Base-by-base conservation (phyloP, 495 filamentous ascomycete genomes). In the Lophiotrema nucula region DNA sequence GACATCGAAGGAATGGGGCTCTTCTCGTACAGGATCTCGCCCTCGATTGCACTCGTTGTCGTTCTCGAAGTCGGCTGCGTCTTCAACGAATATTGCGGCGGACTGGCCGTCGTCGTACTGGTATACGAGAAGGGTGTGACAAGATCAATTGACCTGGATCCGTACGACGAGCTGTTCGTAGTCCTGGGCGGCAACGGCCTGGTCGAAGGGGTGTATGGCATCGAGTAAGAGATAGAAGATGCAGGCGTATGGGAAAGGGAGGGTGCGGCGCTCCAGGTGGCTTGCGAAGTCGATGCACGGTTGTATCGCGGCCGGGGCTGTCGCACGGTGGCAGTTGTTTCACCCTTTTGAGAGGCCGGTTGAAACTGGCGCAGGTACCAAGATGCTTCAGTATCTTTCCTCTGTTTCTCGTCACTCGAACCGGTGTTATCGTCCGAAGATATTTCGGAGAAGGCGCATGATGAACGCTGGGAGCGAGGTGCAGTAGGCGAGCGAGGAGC, bases 401-500 rank as follows among this genome's bases (percentile, higher is more conserved):
- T 35, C 12, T 47, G 47, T 22, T 47, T 56, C 24, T 62, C 45
- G 21, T 65, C 63, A 39, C 50, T 42, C 2, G 65, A 58, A 12
- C 42, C 15, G 27, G 58, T 16, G 35, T 51, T 56, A 28, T 68
- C 65, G 42, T 64, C 66, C 25, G 62, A 63, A 15, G 69, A 66
- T 22, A 58, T 23, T 43, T 69, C 64, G 15, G 64, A 67, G 56
- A 68, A 69, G 41, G 58, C 49, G 22, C 55, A 51, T 12, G 69
- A 71, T 1, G 62, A 46, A 12, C 61, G 58, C 26, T 58, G 35
- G 28, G 53, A 62, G 13, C 53, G 56, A 2, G 58, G 53, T 4
- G 64, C 35, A 18, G 71, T 74, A 0, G 73, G 73, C 15, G 73
- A 75, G 22, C 68, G 64, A 35, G 65, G 71, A n/a, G 73, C 65